phyloP scores from a whole-genome alignment of 768 basidiomycete species.

The Fomitopsis serialis region DNA sequence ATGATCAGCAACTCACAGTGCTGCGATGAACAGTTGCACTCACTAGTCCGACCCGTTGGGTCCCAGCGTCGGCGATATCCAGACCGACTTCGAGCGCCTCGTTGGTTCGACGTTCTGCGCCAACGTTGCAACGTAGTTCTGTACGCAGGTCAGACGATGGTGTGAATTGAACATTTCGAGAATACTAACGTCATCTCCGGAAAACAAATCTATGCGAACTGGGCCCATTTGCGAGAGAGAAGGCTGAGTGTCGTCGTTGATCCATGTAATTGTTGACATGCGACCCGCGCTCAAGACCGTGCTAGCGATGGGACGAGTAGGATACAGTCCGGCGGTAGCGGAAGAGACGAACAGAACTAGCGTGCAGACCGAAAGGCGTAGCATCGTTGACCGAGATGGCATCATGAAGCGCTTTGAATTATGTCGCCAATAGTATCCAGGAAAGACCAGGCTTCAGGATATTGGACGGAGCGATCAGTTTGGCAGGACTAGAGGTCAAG shows the following conservation, averaged over 20 bases:
- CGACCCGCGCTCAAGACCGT: slow-evolving; percentile 42
- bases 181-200: slow-evolving; percentile 35
- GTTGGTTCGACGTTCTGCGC: slow-evolving; percentile 37
- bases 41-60: slow-evolving; percentile 28
- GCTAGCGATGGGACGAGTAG: slow-evolving; percentile 41
- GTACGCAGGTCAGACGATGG: neutral
- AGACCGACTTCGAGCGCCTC: slow-evolving; percentile 17
- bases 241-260: slow-evolving; percentile 40
- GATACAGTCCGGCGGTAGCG: slow-evolving; percentile 30
- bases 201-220: slow-evolving; percentile 42
- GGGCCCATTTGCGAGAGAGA: slow-evolving; percentile 35
- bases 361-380: neutral
- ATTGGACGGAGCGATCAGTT: neutral
- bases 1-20: neutral
- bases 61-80: slow-evolving; percentile 24
- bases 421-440: neutral
- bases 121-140: slow-evolving; percentile 41
- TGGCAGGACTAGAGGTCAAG: no score
- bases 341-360: neutral
- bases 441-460: neutral
- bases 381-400: neutral
- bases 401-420: neutral
- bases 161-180: neutral
- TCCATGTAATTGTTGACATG: slow-evolving; percentile 41
- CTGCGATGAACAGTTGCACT: slow-evolving; percentile 7